These are phyloP conservation scores for Ogataea pignaliae DNA, from an alignment of 805 yeast genomes.

Conservation along the genomic window DNA sequence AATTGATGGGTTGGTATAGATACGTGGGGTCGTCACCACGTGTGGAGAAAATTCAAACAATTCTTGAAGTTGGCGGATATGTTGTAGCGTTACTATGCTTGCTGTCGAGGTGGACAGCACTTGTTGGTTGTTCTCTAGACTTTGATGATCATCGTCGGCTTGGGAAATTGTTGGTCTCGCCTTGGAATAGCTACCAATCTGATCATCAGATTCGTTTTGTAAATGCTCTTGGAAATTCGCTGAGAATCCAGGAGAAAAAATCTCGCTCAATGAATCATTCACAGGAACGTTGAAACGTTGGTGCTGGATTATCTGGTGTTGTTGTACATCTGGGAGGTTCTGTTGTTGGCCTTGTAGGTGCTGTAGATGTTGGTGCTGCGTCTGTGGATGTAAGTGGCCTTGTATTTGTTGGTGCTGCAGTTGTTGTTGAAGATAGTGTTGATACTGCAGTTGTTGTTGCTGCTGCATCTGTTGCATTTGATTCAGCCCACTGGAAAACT, in stretches of 20 bases:
- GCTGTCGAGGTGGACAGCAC: background rate
- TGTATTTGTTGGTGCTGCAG: constrained; percentile 2
- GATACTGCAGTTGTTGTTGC: background rate
- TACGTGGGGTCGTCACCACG: constrained; percentile 5
- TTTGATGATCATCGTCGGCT: background rate
- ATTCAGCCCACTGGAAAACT: too few relatives aligned
- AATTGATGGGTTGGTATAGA: constrained; percentile 28
- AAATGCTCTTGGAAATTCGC: constrained; percentile 21
- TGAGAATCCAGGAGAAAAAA: constrained; percentile 24
- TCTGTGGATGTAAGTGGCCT: background rate
- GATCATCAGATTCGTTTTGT: constrained; percentile 3
- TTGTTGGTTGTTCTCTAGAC: too few relatives aligned
- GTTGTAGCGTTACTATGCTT: background rate
- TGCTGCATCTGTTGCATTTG: too few relatives aligned
- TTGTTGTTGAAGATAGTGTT: background rate
- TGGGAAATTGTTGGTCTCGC: too few relatives aligned
- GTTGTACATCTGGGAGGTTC: too few relatives aligned
- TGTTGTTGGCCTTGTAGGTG: background rate
- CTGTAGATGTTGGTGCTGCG: background rate
- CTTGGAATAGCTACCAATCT: background rate
- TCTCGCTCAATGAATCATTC: constrained; percentile 7
- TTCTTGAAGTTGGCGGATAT: constrained; percentile 11
- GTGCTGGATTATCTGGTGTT: too few relatives aligned
- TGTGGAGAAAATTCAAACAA: constrained; percentile 10
- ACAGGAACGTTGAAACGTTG: background rate